phyloP scores from a whole-genome alignment of 2,329 filamentous ascomycete species.

The Fusarium equiseti region DNA sequence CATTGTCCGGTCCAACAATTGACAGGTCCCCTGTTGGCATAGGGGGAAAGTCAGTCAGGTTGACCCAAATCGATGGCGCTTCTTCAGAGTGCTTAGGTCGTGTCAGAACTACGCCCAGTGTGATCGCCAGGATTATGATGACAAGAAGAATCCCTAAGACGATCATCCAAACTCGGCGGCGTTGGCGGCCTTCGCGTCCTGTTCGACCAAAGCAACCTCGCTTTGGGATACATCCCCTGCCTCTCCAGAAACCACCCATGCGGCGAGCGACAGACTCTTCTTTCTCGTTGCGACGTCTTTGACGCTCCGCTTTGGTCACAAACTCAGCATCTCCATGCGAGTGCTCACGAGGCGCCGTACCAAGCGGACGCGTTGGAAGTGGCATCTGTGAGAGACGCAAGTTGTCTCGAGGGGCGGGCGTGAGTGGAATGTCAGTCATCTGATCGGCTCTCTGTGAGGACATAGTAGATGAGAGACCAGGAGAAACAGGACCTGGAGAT shows the following conservation, averaged over 20 bases:
- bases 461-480: slow-evolving; percentile 72
- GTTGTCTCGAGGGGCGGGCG: slow-evolving; percentile 52
- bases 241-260: slow-evolving; percentile 72
- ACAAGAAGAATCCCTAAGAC: slow-evolving; percentile 64
- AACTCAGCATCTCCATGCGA: slow-evolving; percentile 56
- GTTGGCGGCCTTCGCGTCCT: slow-evolving; percentile 73
- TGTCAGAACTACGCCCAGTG: slow-evolving; percentile 69
- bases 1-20: slow-evolving; percentile 78
- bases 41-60: slow-evolving; percentile 86
- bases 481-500: slow-evolving; percentile 69
- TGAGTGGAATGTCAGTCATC: slow-evolving; percentile 70
- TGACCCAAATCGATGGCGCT: slow-evolving; percentile 75
- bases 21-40: slow-evolving; percentile 88
- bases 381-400: slow-evolving; percentile 37
- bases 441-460: slow-evolving; percentile 70
- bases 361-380: slow-evolving; percentile 59
- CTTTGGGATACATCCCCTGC: slow-evolving; percentile 71
- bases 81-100: slow-evolving; percentile 42
- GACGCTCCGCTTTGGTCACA: slow-evolving; percentile 62
- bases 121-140: slow-evolving; percentile 68
- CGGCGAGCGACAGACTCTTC: slow-evolving; percentile 72
- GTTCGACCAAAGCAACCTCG: slow-evolving; percentile 74
- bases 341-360: slow-evolving; percentile 62
- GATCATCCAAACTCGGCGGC: slow-evolving; percentile 69
- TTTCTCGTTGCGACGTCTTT: slow-evolving; percentile 70